phyloP scores from a whole-genome alignment of 441 rosid species.

The Theobroma grandiflorum region DNA sequence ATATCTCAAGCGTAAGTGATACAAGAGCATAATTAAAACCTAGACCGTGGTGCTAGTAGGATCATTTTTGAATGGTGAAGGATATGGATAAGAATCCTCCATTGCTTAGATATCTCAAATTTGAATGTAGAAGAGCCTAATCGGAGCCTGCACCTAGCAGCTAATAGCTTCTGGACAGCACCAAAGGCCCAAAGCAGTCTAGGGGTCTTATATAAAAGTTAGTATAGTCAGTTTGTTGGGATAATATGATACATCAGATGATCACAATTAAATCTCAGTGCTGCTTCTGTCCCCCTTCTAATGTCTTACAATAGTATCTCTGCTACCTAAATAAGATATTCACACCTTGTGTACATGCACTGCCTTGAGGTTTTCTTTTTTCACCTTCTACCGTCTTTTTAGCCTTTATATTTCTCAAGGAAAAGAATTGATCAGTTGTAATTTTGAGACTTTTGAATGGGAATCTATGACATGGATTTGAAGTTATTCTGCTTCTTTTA shows the following conservation, averaged over 20 bases:
- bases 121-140: background rate
- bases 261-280: background rate
- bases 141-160: background rate
- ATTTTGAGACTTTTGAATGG: background rate
- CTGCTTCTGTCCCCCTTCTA: background rate
- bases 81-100: background rate
- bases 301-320: background rate
- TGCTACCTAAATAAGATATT: background rate
- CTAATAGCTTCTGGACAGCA: constrained; percentile 10
- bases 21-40: background rate
- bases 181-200: background rate
- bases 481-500: background rate
- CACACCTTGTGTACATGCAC: background rate
- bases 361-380: too few relatives aligned
- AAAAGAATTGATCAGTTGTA: background rate
- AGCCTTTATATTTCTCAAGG: background rate
- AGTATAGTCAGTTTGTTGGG: background rate
- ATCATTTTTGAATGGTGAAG: background rate
- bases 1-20: constrained; percentile 1
- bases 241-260: background rate
- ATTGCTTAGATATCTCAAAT: background rate
- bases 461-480: constrained; percentile 9
- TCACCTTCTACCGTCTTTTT: background rate
- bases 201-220: background rate
- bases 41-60: background rate